Percentiles rank a stretch among this genome's conserved stretches.
Evolutionary conservation across 2,329 filamentous ascomycete genomes (phyloP).

Genomic region (Ramichloridium luteum): DNA sequence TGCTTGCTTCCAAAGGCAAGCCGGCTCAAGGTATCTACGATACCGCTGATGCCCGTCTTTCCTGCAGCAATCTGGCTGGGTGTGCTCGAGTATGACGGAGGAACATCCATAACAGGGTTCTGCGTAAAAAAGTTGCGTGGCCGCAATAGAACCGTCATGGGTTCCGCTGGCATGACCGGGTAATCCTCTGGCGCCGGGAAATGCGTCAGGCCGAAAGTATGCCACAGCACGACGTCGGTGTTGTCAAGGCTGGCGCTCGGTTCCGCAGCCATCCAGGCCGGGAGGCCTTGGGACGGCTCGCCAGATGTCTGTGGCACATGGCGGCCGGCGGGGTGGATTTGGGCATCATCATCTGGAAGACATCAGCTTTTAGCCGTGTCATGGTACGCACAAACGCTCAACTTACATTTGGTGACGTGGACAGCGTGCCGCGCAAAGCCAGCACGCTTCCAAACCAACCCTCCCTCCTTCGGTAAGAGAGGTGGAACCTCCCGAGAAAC

Average conservation of each 20-base stretch:
- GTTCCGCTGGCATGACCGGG: conserved; percentile 61
- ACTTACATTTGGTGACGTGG: conserved; percentile 76
- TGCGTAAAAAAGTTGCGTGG: conserved; percentile 72
- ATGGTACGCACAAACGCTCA: too few relatives aligned
- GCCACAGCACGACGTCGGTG: conserved; percentile 82
- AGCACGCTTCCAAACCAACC: conserved; percentile 79
- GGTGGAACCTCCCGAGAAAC: conserved; percentile 73
- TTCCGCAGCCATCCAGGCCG: conserved; percentile 61
- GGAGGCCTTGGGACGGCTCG: conserved; percentile 59
- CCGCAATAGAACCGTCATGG: conserved; percentile 61
- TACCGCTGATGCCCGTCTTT: conserved; percentile 26
- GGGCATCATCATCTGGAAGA: conserved; percentile 57
- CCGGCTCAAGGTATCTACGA: conserved; percentile 40
- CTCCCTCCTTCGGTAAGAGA: conserved; percentile 66
- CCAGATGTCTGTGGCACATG: conserved; percentile 83
- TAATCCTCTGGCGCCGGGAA: conserved; percentile 86
- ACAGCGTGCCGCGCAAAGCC: conserved; percentile 79
- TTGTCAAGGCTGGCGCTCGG: conserved; percentile 59
- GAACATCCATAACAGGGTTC: conserved; percentile 71
- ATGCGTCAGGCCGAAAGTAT: conserved; percentile 84
- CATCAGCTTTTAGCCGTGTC: too few relatives aligned
- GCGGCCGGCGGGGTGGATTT: conserved; percentile 73
- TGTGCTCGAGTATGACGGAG: conserved; percentile 59
- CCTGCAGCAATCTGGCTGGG: conserved; percentile 50
- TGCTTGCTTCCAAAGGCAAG: conserved; percentile 34